Conservation (phyloP, 1,139 yeast genomes). For the Protomyces gravidus region DNA sequence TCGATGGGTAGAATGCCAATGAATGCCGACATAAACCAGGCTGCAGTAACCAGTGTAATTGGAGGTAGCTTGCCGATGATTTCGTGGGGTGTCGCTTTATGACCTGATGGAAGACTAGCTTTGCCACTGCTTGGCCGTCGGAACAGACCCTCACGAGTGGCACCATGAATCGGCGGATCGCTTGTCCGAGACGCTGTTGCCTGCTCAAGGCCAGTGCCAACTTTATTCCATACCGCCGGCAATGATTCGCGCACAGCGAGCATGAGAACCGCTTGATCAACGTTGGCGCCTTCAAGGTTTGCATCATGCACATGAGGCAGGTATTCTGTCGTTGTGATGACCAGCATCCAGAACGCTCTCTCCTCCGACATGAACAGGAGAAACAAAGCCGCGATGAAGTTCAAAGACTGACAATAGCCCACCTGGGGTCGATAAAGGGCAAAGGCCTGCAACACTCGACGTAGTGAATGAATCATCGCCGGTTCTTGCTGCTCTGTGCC, state of each 20-base stretch:
- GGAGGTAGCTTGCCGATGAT: conserved; percentile 78
- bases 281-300: conserved; percentile 85
- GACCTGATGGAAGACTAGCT: not conserved
- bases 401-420: conserved; percentile 93
- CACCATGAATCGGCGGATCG: conserved; percentile 6
- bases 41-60: conserved; percentile 83
- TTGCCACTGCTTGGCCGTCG: not conserved
- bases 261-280: conserved; percentile 93
- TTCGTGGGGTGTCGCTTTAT: conserved; percentile 45
- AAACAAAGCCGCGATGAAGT: conserved; percentile 81
- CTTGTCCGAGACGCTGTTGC: conserved; percentile 33
- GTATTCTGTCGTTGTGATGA: conserved; percentile 75
- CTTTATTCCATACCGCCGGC: conserved; percentile 70
- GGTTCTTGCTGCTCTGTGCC: conserved; percentile 46
- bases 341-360: conserved; percentile 76
- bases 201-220: conserved; percentile 44
- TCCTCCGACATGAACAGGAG: conserved; percentile 84
- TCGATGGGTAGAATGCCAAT: conserved; percentile 86
- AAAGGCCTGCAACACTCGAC: conserved; percentile 79
- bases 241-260: conserved; percentile 76
- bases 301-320: conserved; percentile 90
- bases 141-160: not conserved
- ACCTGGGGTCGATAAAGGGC: conserved; percentile 82
- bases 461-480: conserved; percentile 60
- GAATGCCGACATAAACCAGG: conserved; percentile 96